Evolutionary conservation across 1,284 basidiomycete genomes (phyloP).

Genomic region (Cutaneotrichosporon dermatis): DNA sequence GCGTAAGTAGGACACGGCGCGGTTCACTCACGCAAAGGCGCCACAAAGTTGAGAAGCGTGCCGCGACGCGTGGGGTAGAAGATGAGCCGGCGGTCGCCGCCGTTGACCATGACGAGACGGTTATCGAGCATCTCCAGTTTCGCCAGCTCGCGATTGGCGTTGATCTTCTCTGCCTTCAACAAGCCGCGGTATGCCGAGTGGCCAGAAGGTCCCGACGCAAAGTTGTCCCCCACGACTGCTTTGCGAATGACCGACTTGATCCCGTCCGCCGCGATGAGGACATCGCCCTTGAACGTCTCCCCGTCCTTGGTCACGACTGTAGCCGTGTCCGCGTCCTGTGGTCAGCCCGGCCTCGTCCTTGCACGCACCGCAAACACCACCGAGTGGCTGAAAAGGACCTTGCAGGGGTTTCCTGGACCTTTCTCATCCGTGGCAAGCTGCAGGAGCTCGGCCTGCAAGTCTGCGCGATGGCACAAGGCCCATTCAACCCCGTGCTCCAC

Average conservation of each 20-base stretch:
- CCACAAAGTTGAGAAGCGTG: slow-evolving; percentile 33
- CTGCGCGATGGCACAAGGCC: slow-evolving; percentile 39
- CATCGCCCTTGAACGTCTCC: slow-evolving; percentile 23
- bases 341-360: too few relatives aligned
- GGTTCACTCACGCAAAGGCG: slow-evolving; percentile 16
- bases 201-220: slow-evolving; percentile 25
- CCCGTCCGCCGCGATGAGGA: slow-evolving; percentile 40
- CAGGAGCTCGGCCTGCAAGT: slow-evolving; percentile 34
- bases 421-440: too few relatives aligned
- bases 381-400: too few relatives aligned
- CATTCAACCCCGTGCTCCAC: slow-evolving; percentile 9
- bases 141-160: slow-evolving; percentile 12
- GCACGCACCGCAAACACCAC: too few relatives aligned
- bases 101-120: slow-evolving; percentile 22
- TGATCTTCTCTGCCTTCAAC: slow-evolving; percentile 21
- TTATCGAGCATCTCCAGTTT: too few relatives aligned
- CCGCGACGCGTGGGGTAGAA: slow-evolving; percentile 26
- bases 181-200: slow-evolving; percentile 36
- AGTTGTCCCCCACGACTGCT: slow-evolving; percentile 22
- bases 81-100: slow-evolving; percentile 23
- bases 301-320: slow-evolving; percentile 28
- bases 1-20: too few relatives aligned
- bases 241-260: slow-evolving; percentile 28
- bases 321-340: slow-evolving; percentile 9
- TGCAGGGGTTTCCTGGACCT: too few relatives aligned